A percentile compares a stretch with the other conserved stretches of the same genome.
Evolutionary conservation across 129 eudicot species (phyloP).

Genomic region (Flaveria linearis): DNA sequence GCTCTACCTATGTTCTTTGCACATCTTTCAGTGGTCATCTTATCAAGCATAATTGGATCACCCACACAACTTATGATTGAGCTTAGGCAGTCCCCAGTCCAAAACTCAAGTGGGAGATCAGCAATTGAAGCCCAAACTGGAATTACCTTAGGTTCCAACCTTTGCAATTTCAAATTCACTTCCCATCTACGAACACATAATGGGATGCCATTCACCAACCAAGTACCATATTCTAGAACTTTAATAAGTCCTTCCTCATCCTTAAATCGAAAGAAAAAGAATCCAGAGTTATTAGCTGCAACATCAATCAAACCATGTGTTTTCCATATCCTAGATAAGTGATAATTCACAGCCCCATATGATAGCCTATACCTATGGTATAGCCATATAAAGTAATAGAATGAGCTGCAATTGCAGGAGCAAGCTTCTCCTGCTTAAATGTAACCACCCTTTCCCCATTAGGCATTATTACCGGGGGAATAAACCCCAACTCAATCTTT

Average conservation of each 20-base stretch:
- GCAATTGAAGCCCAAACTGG: background rate
- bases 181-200: background rate
- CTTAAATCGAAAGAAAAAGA: background rate
- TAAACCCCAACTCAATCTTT: no score
- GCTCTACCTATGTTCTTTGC: fast-evolving
- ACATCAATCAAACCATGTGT: background rate
- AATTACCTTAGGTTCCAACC: background rate
- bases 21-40: background rate
- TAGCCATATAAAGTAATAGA: no score
- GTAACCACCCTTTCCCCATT: no score
- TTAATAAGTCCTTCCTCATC: background rate
- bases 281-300: background rate
- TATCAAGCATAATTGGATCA: background rate
- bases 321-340: background rate
- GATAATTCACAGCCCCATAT: no score
- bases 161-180: fast-evolving
- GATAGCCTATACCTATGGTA: no score
- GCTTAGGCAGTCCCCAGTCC: background rate
- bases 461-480: no score
- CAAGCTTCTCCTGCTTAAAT: no score
- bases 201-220: background rate
- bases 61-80: background rate
- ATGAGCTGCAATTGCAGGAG: no score
- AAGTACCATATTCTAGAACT: background rate
- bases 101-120: background rate